A percentile compares a stretch with the other conserved stretches of the same genome.
Evolutionary conservation across 495 filamentous ascomycete genomes (phyloP).

Genomic region (Venustampulla echinocandica): DNA sequence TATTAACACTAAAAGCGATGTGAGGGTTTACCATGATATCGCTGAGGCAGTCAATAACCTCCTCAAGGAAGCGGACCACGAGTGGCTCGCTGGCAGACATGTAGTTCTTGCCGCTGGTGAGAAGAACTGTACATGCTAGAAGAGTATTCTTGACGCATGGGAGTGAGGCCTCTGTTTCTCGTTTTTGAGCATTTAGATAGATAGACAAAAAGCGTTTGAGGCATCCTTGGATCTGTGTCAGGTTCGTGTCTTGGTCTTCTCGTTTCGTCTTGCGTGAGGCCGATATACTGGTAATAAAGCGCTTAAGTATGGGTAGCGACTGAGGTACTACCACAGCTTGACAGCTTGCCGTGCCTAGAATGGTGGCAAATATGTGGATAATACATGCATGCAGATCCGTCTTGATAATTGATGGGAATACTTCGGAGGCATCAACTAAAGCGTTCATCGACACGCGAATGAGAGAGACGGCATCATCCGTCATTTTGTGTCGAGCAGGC

Average conservation of each 20-base stretch:
- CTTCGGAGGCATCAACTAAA: slow-evolving; percentile 84
- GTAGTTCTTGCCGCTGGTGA: slow-evolving; percentile 67
- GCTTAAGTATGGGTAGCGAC: slow-evolving; percentile 81
- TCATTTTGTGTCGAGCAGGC: slow-evolving; percentile 58
- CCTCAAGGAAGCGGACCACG: slow-evolving; percentile 57
- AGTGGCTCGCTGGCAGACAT: slow-evolving; percentile 66
- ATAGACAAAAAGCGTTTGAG: slow-evolving; percentile 72
- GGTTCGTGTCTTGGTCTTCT: slow-evolving; percentile 19
- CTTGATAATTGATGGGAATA: slow-evolving; percentile 93
- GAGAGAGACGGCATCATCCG: slow-evolving; percentile 77
- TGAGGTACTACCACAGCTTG: slow-evolving; percentile 85
- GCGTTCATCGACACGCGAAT: slow-evolving; percentile 72
- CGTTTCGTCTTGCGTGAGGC: slow-evolving; percentile 27
- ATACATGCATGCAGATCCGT: slow-evolving; percentile 95
- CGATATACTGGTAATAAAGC: slow-evolving; percentile 72
- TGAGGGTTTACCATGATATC: slow-evolving; percentile 52
- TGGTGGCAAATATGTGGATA: slow-evolving; percentile 90
- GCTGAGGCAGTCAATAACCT: slow-evolving; percentile 75
- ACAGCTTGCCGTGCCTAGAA: slow-evolving; percentile 77
- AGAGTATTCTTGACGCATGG: slow-evolving; percentile 90
- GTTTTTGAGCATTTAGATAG: slow-evolving; percentile 72
- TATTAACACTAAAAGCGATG: not conserved
- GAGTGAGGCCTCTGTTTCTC: slow-evolving; percentile 70
- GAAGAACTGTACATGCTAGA: slow-evolving; percentile 75
- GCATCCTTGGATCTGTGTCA: slow-evolving; percentile 56